Evolutionary conservation across 768 basidiomycete species (phyloP).

Genomic region (Termitomyces sp.): DNA sequence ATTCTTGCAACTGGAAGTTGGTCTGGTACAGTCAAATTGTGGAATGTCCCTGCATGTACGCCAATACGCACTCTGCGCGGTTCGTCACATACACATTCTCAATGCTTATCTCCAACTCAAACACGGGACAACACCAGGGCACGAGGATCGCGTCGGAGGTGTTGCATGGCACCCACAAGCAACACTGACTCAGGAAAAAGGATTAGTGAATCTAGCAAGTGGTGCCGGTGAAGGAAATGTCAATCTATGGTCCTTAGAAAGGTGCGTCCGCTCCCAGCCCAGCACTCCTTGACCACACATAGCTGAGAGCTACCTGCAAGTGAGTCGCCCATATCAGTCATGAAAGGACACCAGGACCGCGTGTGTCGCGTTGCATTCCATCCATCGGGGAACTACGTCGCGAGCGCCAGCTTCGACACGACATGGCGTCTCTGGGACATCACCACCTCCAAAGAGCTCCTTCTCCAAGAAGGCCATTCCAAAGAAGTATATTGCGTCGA

Average conservation of each 20-base stretch:
- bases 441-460: slow-evolving; percentile 68
- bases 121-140: slow-evolving; percentile 43
- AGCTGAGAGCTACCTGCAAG: slow-evolving; percentile 30
- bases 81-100: slow-evolving; percentile 16
- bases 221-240: slow-evolving; percentile 86
- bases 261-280: slow-evolving; percentile 36
- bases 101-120: neutral
- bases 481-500: slow-evolving; percentile 96
- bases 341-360: slow-evolving; percentile 87
- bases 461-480: slow-evolving; percentile 94
- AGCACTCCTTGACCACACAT: neutral
- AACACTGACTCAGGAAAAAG: slow-evolving; percentile 60
- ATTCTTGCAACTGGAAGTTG: slow-evolving; percentile 91
- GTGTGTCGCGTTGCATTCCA: slow-evolving; percentile 96
- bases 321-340: slow-evolving; percentile 77
- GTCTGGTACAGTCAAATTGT: slow-evolving; percentile 92
- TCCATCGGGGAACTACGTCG: slow-evolving; percentile 90
- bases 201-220: slow-evolving; percentile 79
- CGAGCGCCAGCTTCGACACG: slow-evolving; percentile 94
- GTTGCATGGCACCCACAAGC: slow-evolving; percentile 98
- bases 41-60: slow-evolving; percentile 92
- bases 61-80: slow-evolving; percentile 72
- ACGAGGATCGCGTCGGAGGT: slow-evolving; percentile 88
- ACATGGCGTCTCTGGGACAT: slow-evolving; percentile 99
- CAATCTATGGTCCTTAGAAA: slow-evolving; percentile 84